Percentiles rank a stretch among this genome's conserved stretches.
Conservation (phyloP, 2,329 filamentous ascomycete genomes). For the Elsinoe batatas region DNA sequence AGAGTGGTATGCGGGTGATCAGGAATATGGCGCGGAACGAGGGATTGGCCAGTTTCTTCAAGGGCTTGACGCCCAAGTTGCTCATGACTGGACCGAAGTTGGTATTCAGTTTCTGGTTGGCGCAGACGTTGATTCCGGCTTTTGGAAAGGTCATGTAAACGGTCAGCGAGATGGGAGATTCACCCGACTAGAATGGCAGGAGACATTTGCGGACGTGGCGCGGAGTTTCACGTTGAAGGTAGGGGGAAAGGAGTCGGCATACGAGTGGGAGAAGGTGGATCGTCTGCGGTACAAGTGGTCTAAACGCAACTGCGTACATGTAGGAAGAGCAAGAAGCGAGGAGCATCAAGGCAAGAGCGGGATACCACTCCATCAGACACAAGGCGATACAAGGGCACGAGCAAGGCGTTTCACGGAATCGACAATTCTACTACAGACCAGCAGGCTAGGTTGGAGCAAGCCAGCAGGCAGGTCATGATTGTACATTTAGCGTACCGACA, state of each 20-base stretch:
- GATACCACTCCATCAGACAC: neutral
- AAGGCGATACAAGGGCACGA: neutral
- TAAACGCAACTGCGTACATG: no score
- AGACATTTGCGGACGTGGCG: neutral
- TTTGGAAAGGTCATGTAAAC: slow-evolving; percentile 60
- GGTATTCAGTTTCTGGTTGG: slow-evolving; percentile 99
- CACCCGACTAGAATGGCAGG: neutral
- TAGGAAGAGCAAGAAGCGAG: no score
- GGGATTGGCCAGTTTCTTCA: slow-evolving; percentile 83
- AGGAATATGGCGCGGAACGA: slow-evolving; percentile 90
- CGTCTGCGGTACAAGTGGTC: no score
- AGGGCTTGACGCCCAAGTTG: slow-evolving; percentile 92
- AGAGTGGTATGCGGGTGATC: slow-evolving; percentile 85
- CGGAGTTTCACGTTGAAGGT: neutral
- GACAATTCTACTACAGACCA: no score
- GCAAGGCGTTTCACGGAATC: neutral
- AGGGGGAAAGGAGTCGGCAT: neutral
- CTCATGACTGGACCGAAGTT: slow-evolving; percentile 99
- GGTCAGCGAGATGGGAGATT: neutral
- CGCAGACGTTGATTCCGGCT: slow-evolving; percentile 91
- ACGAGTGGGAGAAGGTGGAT: neutral
- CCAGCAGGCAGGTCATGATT: neutral
- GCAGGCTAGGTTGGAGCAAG: no score
- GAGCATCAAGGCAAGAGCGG: neutral
- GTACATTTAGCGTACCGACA: neutral